Evolutionary conservation across 768 basidiomycete species (phyloP).

Genomic region (Dacryopinax spathularia): DNA sequence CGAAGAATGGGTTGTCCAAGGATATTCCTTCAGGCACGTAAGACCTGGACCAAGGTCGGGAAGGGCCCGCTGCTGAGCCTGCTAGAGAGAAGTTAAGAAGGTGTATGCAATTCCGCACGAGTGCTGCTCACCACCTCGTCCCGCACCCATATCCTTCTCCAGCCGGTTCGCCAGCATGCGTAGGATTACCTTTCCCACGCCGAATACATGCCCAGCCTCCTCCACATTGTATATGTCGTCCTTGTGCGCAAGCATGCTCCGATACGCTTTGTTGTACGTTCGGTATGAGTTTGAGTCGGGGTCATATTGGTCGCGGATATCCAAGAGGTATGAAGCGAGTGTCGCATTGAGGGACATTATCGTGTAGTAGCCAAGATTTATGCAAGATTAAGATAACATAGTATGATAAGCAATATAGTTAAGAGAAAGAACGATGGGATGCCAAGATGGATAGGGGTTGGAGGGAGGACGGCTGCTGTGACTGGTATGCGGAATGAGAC

Average conservation of each 20-base stretch:
- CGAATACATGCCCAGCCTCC: background rate
- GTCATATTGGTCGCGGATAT: background rate
- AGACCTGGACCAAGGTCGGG: background rate
- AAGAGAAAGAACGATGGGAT: no score
- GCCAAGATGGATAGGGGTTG: no score
- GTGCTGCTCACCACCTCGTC: background rate
- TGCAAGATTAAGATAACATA: no score
- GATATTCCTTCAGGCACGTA: background rate
- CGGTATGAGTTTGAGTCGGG: background rate
- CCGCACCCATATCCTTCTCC: background rate
- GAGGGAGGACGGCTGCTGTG: no score
- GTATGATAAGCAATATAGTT: no score
- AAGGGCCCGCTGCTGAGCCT: background rate
- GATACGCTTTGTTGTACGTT: background rate
- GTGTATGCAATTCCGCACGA: background rate
- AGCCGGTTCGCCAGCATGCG: background rate
- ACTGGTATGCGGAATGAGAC: no score
- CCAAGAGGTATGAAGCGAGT: background rate
- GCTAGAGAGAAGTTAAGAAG: background rate
- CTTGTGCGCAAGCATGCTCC: background rate
- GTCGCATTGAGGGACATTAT: background rate
- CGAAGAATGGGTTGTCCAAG: background rate
- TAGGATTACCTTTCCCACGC: background rate
- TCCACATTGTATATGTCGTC: background rate
- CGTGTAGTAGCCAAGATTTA: no score